Evolutionary conservation across 129 eudicot species (phyloP), one percentile per base, ranked within the genome.

Genomic region (Pseudognaphalium luteoalbum): DNA sequence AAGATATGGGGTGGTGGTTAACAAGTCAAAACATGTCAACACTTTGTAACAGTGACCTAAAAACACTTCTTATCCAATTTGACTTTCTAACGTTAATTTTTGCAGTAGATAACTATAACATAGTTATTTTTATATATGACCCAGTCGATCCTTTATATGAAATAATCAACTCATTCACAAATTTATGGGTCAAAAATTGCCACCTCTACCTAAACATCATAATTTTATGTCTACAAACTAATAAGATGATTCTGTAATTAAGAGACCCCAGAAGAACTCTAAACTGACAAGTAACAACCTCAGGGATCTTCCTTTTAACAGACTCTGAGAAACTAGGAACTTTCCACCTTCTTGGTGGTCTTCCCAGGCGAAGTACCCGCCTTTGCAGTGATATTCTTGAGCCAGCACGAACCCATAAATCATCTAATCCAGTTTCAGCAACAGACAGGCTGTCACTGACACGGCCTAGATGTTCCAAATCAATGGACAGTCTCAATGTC

Each of bases 331-430:
- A 93, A 71, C 83, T 85, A 44, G 96, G 98, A 67, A 79, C 76
- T 85, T 81, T 93, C 98, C 98, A 93, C 59, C 98, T 89, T 77
- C 98, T 85, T 71, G 98, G 98, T 19, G 98, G 98, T 84, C 58
- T 93, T 14, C 98, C 97, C 70, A 93, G 72, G 19, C 97, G 89
- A 73, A 93, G 76, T 15, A 90, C 96, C 81, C 98, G 90, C 78
- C 87, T 90, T 81, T 93, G 98, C 75, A 93, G 65, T 62, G 98
- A 90, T 75, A 93, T 68, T 84, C 83, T 81, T 75, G 93, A 87
- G 67, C 98, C 98, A 59, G 98, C 91, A 81, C 98, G 96, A 68
- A 93, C 93, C 88, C 96, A 93, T n/a, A 90, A 85, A 81, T 93
- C 98, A 64, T 80, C 80, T 77, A 93, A 70, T 29, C 92, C 97